phyloP scores from a whole-genome alignment of 129 eudicot species.

The Chrysanthemum makinoi region DNA sequence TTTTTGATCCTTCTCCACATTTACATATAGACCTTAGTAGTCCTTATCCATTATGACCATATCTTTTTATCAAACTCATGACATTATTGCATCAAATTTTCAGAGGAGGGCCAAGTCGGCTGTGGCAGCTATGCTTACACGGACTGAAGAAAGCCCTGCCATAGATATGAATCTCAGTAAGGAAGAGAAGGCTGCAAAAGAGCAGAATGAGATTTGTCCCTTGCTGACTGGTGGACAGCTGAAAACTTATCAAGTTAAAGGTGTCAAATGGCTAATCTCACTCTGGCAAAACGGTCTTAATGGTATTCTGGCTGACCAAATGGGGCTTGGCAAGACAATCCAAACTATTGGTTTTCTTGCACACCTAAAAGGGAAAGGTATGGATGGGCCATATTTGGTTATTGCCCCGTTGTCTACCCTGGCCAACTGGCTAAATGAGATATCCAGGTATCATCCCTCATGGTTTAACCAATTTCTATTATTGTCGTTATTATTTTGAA shows the following conservation, averaged over 20 bases:
- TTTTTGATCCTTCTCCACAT: too few species aligned
- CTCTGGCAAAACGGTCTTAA: constrained; percentile 97
- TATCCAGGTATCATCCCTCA: constrained; percentile 52
- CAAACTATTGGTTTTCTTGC: constrained; percentile 97
- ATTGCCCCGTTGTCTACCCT: constrained; percentile 97
- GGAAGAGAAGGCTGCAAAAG: constrained; percentile 69
- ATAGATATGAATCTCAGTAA: constrained; percentile 51
- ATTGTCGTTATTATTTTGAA: background rate
- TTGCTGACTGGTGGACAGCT: constrained; percentile 90
- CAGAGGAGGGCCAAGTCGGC: constrained; percentile 94
- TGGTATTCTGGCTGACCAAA: constrained; percentile 98
- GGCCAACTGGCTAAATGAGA: constrained; percentile 92
- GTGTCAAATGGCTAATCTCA: constrained; percentile 95
- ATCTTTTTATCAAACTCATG: background rate
- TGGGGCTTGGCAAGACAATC: constrained; percentile 98
- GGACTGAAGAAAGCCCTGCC: constrained; percentile 58
- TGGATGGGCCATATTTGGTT: constrained; percentile 94
- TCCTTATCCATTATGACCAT: too few species aligned
- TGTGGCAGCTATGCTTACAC: constrained; percentile 90
- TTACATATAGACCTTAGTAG: too few species aligned
- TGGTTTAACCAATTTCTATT: background rate
- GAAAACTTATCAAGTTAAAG: constrained; percentile 91
- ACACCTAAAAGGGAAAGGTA: constrained; percentile 92
- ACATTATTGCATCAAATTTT: background rate
- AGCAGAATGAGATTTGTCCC: constrained; percentile 83